A percentile compares a stretch with the other conserved stretches of the same genome.
phyloP scores from a whole-genome alignment of 306 rosid species.

The Alnus rubra region DNA sequence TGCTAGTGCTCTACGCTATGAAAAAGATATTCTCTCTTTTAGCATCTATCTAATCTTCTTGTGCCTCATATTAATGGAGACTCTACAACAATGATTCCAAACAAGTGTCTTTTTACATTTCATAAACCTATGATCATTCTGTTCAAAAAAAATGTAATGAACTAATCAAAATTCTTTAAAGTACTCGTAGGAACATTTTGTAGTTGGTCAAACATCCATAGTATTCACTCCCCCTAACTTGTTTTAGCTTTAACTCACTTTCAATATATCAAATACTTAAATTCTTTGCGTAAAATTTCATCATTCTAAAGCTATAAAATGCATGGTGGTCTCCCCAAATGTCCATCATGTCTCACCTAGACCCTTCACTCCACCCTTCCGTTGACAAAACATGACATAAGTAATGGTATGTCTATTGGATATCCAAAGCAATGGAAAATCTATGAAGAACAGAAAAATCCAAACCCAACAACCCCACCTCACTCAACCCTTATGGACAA shows the following conservation, averaged over 20 bases:
- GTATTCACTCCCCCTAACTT: no score
- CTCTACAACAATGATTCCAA: neutral
- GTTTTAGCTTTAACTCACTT: no score
- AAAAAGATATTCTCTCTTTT: neutral
- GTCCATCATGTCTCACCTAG: neutral
- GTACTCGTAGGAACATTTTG: neutral
- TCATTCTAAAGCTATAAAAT: neutral
- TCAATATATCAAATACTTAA: no score
- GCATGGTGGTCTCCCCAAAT: neutral
- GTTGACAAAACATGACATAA: neutral
- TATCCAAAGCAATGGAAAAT: neutral
- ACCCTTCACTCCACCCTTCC: neutral
- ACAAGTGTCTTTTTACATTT: neutral
- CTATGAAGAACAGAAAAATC: neutral
- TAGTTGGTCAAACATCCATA: neutral
- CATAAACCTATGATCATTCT: neutral
- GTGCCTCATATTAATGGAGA: neutral
- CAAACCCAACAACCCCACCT: neutral
- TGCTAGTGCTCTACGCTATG: neutral
- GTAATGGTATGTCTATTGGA: neutral
- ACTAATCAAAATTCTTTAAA: neutral
- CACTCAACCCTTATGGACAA: neutral
- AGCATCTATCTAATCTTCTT: neutral
- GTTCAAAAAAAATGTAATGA: neutral
- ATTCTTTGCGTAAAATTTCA: neutral